A percentile compares a stretch with the other conserved stretches of the same genome.
phyloP scores from a whole-genome alignment of 257 asterid species.

The Fraxinus americana region DNA sequence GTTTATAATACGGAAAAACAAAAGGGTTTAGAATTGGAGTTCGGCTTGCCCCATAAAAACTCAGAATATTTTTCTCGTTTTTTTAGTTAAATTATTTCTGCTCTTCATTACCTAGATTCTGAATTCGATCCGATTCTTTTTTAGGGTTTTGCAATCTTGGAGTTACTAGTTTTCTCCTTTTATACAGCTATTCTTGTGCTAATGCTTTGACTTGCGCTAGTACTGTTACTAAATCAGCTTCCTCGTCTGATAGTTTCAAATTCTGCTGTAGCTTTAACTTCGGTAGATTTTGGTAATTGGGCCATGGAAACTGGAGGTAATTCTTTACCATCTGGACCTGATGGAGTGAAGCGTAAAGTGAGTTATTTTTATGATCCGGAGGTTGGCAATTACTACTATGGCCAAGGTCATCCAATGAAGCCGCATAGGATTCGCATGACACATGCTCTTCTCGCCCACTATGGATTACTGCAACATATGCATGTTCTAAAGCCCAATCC shows the following conservation, averaged over 20 bases:
- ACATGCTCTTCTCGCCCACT: conserved; percentile 63
- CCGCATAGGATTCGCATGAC: conserved; percentile 72
- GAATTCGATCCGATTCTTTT: neutral
- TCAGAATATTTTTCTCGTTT: neutral
- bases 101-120: neutral
- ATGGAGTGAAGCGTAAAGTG: conserved; percentile 64
- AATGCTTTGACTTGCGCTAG: conserved; percentile 13
- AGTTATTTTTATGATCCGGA: conserved; percentile 65
- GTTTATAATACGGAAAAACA: neutral
- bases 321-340: conserved; percentile 55
- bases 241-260: conserved; percentile 19
- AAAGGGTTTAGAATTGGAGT: neutral
- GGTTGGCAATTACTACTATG: conserved; percentile 64
- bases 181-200: neutral
- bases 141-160: neutral
- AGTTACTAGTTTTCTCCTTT: neutral
- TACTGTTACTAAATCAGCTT: conserved; percentile 1
- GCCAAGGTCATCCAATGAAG: conserved; percentile 72
- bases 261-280: neutral
- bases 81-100: neutral
- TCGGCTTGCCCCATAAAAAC: neutral
- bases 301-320: conserved; percentile 57
- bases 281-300: neutral
- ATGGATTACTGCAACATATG: conserved; percentile 65
- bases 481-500: conserved; percentile 65